phyloP scores from a whole-genome alignment of 75 land plant genomes.

The Cunninghamia lanceolata region DNA sequence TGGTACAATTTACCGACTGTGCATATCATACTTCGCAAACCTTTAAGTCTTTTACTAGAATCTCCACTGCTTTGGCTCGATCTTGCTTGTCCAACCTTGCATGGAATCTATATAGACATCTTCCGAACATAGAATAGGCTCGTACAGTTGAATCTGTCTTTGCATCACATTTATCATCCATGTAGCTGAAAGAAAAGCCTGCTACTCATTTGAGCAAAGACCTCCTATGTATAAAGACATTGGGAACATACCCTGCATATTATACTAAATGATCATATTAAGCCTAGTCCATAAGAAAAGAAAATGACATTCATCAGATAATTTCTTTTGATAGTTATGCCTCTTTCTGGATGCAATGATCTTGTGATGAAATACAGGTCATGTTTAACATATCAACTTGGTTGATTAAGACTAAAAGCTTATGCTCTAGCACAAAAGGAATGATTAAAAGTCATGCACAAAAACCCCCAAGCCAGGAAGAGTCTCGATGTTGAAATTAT shows the following conservation, averaged over 20 bases:
- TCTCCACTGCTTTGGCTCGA: no score
- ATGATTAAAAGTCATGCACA: constrained; percentile 3
- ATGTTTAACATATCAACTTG: constrained; percentile 9
- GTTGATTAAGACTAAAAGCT: neutral
- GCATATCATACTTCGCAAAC: no score
- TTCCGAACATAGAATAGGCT: no score
- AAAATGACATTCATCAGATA: constrained; percentile 7
- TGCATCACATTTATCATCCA: constrained; percentile 55
- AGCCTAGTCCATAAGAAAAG: constrained; percentile 37
- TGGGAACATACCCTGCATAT: neutral
- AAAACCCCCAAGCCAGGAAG: constrained; percentile 17
- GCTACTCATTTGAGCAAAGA: neutral
- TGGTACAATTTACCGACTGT: no score
- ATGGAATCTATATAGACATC: no score
- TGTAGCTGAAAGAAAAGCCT: constrained; percentile 58
- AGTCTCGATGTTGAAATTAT: constrained; percentile 9
- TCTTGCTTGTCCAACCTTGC: no score
- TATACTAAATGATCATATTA: neutral
- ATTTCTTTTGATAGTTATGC: neutral
- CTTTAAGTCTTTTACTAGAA: no score
- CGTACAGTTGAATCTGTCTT: no score
- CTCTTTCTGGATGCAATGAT: neutral
- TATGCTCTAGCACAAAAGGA: neutral
- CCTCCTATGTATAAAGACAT: neutral
- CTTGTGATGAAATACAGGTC: neutral